Evolutionary conservation across 1,284 basidiomycete genomes (phyloP), one percentile per base, ranked within the genome.

Genomic region (Naganishia liquefaciens): DNA sequence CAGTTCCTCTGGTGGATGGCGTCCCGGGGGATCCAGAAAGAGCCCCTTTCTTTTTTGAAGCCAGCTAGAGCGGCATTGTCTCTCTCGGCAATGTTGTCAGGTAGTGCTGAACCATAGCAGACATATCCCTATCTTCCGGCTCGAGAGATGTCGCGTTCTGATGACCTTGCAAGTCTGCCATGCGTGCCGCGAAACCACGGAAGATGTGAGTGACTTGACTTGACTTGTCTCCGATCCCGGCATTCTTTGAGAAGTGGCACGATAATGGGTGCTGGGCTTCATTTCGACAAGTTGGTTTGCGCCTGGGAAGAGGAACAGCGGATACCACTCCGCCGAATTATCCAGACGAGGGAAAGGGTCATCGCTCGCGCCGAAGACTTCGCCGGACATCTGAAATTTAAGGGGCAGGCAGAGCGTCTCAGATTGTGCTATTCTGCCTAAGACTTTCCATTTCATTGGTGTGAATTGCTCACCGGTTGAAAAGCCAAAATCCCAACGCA

Each of bases 41-140:
- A 28, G 3, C 54, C 54, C 19, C 40, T 21, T n/a, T 57, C 42
- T 27, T 43, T 43, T 15, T 13, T 43, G 54, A 57, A 57, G 4
- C 54, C 54, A 11, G 54, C 54, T 23, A 57, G 28, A 4, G 44
- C 54, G 27, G 40, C 54, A 57, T 57, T 13, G 54, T 57, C 33
- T 57, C 54, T 44, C 54, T 57, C 21, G 54, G 54, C 11, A 57
- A 25, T 10, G 40, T 37, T 27, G 43, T 43, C 23, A 46, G 27
- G 19, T 57, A 57, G 17, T 17, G 44, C 27, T 46, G 43, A 2
- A 43, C 43, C 43, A 44, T 57, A 21, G 54, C 28, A 13, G 54
- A 44, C 54, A 44, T 43, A 25, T 44, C 43, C 40, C 54, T 25
- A n/a, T 43, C 39, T 15, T 27, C 23, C 15, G 27, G 27, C 3